Conservation (phyloP, 768 basidiomycete species). For the Peribolospora baueri region DNA sequence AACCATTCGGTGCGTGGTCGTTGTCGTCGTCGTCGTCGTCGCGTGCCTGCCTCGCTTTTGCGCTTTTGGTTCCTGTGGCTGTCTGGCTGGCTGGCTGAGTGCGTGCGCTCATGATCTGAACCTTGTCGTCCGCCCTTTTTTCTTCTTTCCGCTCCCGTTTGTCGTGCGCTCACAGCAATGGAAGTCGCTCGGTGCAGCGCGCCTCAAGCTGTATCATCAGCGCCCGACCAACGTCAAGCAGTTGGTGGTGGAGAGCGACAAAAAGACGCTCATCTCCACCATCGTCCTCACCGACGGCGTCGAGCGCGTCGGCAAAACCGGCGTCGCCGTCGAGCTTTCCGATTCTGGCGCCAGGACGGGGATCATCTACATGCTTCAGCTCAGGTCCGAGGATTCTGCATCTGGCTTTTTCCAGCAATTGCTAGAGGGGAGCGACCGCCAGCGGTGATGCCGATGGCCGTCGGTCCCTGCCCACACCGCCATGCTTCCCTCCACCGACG, state of each 20-base stretch:
- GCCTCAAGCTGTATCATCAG: slow-evolving; percentile 64
- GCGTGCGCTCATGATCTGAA: no score
- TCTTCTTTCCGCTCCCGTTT: no score
- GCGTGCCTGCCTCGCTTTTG: no score
- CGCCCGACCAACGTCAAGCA: slow-evolving; percentile 78
- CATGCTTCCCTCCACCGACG: no score
- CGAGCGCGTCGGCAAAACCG: slow-evolving; percentile 94
- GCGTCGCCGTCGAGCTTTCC: slow-evolving; percentile 84
- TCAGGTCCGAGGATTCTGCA: slow-evolving; percentile 61
- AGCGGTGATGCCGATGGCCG: no score
- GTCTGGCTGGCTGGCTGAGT: no score
- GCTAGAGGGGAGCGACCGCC: slow-evolving; percentile 18
- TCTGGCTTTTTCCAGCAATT: slow-evolving; percentile 63
- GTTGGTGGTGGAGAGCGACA: slow-evolving; percentile 73
- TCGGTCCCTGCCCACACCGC: no score
- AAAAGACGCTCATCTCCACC: slow-evolving; percentile 66
- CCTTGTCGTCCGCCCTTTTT: no score
- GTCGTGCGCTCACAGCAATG: slow-evolving; percentile 32
- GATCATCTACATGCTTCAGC: slow-evolving; percentile 86
- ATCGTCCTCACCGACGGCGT: slow-evolving; percentile 90
- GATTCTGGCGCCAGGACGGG: slow-evolving; percentile 78
- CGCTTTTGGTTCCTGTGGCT: no score
- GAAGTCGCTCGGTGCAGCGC: slow-evolving; percentile 77
- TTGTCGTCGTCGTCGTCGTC: no score
- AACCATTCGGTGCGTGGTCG: slow-evolving; percentile 33